Conservation (phyloP, 495 filamentous ascomycete genomes). For the Neurospora sp. region DNA sequence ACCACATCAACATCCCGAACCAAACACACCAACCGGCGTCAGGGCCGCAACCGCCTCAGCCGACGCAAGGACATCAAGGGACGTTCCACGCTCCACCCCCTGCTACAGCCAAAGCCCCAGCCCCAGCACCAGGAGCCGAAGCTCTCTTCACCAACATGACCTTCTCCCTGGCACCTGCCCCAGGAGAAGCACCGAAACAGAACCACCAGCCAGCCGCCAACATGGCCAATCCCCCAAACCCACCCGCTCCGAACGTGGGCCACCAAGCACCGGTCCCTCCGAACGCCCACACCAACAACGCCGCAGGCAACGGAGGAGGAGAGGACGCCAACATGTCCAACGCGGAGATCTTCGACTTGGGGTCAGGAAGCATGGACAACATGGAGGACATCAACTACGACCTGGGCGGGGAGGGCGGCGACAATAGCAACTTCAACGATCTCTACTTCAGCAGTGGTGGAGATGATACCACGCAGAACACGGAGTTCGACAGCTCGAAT, state of each 20-base stretch:
- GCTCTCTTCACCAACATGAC: slow-evolving; percentile 35
- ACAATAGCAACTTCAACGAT: slow-evolving; percentile 30
- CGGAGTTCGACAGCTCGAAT: slow-evolving; percentile 25
- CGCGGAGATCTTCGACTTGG: slow-evolving; percentile 28
- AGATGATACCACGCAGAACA: slow-evolving; percentile 21
- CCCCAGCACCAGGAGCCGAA: slow-evolving; percentile 8
- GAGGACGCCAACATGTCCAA: slow-evolving; percentile 12
- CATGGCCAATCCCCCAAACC: background rate
- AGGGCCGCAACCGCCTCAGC: background rate
- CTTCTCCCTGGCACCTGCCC: slow-evolving; percentile 31
- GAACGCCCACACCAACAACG: background rate
- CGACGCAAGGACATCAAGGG: background rate
- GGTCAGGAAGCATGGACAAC: slow-evolving; percentile 20
- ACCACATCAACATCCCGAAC: background rate
- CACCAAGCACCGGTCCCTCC: background rate
- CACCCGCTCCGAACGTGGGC: slow-evolving; percentile 2
- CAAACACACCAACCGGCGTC: background rate
- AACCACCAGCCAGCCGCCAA: background rate
- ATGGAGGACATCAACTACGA: slow-evolving; percentile 26
- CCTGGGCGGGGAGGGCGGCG: slow-evolving; percentile 22
- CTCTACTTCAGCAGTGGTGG: slow-evolving; percentile 21
- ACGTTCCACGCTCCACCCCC: slow-evolving; percentile 1
- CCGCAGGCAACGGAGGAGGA: slow-evolving; percentile 3
- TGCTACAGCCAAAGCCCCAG: slow-evolving; percentile 3
- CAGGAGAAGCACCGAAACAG: slow-evolving; percentile 12